Evolutionary conservation across 768 basidiomycete species (phyloP), one percentile per base, ranked within the genome.

Genomic region (Guyanaporus albipodus): DNA sequence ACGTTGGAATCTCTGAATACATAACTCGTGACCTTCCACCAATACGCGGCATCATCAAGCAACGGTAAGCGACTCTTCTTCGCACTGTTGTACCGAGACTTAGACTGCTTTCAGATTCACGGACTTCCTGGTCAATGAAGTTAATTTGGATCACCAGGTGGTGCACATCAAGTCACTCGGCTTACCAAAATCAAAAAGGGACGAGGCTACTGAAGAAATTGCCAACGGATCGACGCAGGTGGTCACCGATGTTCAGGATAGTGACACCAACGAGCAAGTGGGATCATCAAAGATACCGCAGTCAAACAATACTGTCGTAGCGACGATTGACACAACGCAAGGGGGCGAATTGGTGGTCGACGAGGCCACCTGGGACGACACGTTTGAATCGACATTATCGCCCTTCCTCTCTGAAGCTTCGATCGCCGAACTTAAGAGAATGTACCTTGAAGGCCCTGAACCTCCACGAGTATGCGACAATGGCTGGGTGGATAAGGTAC

Each of bases 21-120:
- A 78, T 93, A 53, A 78, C 79, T 17, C 73, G 73, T 10, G 79
- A 79, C 49, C 77, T 87, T 19, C 76, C 83, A 4, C 79, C 79
- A 60, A 82, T 98, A 53, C 78, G 84, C 42, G 95, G 91, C 5
- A 95, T 98, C 59, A 97, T 98, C 67, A 98, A 98, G 69, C 95
- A 98, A 70, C 77, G 95, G 94, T 92, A 48, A 51, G 77, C 61
- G 11, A 17, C 27, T 33, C 24, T 48, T 17, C 15, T n/a, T 24
- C 21, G 26, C 38, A 5, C 27, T 28, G 10, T n/a, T 6, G 40
- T 27, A 40, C 38, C 36, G 36, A 42, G 34, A 17, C 29, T 43
- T n/a, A 17, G 47, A 41, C 27, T 41, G 21, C 18, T 38, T 42
- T 22, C 60, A 96, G 94, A 59, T 98, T 98, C 66, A 95, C 95